Base-by-base conservation (phyloP, 371 early-diverging fungal species). In the Zopfochytrium polystomum region DNA sequence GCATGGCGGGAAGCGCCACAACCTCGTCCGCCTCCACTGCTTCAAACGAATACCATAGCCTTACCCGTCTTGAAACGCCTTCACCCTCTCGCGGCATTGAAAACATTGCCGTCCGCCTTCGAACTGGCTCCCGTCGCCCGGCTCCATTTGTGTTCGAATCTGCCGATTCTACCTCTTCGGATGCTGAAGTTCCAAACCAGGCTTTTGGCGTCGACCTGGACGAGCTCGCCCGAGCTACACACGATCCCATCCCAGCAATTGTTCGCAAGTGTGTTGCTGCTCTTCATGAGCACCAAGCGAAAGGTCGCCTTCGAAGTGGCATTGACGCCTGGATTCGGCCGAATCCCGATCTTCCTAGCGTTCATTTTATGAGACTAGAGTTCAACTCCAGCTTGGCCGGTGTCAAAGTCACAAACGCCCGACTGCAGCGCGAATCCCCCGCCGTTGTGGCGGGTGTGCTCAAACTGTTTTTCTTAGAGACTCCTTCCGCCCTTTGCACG, bases 351-450 rank as follows among this genome's bases (percentile, higher is more conserved):
- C 33, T 72, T 26, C 58, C 68, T 1, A 55, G 68, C 3, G 66
- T 72, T 9, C 72, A 72, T 54, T 63, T 72, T 54, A 34, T 72
- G 32, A 51, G 72, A 35, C 46, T 55, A 22, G 72, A 72, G 42
- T 62, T 68, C 29, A 60, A 60, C 34, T 29, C 20, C 9, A 42
- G 25, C 42, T n/a, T 20, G 7, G 60, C 43, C 31, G 60, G 60
- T 11, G n/a, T n/a, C 5, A 6, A 25, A 1, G 23, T 58, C 7
- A 47, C 31, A 18, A 49, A 30, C 26, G 25, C 25, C 22, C 47
- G 58, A 9, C 35, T 58, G 29, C 47, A 48, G 33, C 47, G 50
- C 43, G 55, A 65, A 15, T 7, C n/a, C 6, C 60, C 60, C 20
- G 50, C 34, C 11, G 56, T 60, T 3, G 44, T 65, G 15, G 59